These are phyloP conservation scores for Lophium mytilinum DNA, from an alignment of 495 filamentous ascomycete species.

Conservation along the genomic window DNA sequence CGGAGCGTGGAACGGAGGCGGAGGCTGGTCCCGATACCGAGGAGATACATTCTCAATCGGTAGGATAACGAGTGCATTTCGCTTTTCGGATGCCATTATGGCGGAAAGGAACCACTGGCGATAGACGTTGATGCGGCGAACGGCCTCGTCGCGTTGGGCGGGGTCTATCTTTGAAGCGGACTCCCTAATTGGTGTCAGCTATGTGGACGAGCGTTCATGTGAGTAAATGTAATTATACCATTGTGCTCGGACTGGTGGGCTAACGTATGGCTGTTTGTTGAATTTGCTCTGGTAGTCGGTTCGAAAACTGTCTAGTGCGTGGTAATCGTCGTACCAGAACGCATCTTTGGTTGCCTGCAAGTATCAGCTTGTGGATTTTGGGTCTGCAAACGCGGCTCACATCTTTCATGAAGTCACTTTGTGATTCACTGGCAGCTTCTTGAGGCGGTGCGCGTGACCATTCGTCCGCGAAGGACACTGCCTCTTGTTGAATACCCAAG, in stretches of 20 bases:
- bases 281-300: conserved; percentile 14
- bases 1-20: neutral
- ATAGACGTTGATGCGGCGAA: neutral
- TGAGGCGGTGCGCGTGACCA: neutral
- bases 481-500: neutral
- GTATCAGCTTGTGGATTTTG: neutral
- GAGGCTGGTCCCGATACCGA: neutral
- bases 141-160: neutral
- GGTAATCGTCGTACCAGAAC: conserved; percentile 25
- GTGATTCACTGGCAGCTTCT: neutral
- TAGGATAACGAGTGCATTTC: neutral
- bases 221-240: conserved; percentile 9
- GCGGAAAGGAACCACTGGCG: neutral
- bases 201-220: neutral
- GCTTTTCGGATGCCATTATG: neutral
- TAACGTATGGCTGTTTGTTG: conserved; percentile 18
- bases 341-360: conserved; percentile 1
- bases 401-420: neutral
- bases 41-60: neutral
- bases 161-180: neutral
- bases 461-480: neutral
- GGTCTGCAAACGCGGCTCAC: neutral
- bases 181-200: neutral
- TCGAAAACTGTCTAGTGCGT: conserved; percentile 25
- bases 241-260: conserved; percentile 9